phyloP scores from a whole-genome alignment of 192 early-diverging fungal genomes.

The Coemansia sp. region DNA sequence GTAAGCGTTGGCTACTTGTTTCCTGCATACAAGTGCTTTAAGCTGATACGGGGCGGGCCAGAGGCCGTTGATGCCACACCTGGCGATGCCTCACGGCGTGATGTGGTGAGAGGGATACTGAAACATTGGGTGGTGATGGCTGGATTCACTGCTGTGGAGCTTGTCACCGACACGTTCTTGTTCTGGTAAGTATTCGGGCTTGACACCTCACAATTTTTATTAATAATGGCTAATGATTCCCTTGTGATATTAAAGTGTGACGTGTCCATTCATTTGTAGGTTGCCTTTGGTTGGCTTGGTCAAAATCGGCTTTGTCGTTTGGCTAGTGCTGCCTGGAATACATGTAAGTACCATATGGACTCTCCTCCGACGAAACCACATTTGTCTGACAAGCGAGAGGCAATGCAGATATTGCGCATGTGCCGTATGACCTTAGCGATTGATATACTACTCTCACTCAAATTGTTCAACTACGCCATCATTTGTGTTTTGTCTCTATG shows the following conservation, averaged over 20 bases:
- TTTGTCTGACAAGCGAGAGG: background rate
- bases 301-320: conserved; percentile 47
- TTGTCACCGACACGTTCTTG: conserved; percentile 51
- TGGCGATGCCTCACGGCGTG: conserved; percentile 15
- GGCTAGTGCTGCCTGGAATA: conserved; percentile 53
- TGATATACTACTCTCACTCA: background rate
- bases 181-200: conserved; percentile 44
- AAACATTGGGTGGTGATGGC: conserved; percentile 57
- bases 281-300: conserved; percentile 47
- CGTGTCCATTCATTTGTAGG: conserved; percentile 23
- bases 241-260: background rate
- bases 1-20: conserved; percentile 45
- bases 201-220: background rate
- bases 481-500: background rate
- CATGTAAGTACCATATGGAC: conserved; percentile 31
- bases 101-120: conserved; percentile 45
- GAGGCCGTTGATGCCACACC: conserved; percentile 26
- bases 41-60: conserved; percentile 45
- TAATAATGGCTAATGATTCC: background rate
- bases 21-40: conserved; percentile 53
- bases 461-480: conserved; percentile 5
- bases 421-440: conserved; percentile 5
- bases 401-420: conserved; percentile 8
- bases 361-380: background rate
- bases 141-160: conserved; percentile 46